These are phyloP conservation scores for Triticum urartu DNA, from an alignment of 176 grass and related monocot species.

Conservation along the genomic window DNA sequence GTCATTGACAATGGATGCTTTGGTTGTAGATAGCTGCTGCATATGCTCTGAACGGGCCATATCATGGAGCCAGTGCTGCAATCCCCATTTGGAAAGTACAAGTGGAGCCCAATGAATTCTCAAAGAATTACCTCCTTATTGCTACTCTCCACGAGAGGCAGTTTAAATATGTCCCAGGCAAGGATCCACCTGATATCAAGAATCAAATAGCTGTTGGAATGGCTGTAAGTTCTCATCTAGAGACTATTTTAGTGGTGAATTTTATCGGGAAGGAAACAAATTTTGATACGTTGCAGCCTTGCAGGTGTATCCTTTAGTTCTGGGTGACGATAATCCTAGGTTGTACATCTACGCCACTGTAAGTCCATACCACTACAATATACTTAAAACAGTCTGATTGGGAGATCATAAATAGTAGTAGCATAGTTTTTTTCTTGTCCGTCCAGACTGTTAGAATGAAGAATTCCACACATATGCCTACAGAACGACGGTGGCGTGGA, in stretches of 20 bases:
- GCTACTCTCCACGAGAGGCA: neutral
- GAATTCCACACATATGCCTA: no score
- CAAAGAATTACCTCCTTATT: constrained; percentile 9
- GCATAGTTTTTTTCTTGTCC: no score
- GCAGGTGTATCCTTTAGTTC: neutral
- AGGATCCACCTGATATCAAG: neutral
- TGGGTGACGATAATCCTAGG: neutral
- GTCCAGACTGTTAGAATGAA: no score
- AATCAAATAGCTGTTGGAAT: constrained; percentile 12
- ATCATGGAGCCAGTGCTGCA: neutral
- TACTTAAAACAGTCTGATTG: no score
- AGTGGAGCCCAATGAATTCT: neutral
- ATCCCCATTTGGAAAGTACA: neutral
- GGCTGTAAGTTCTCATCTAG: neutral
- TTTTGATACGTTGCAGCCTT: neutral
- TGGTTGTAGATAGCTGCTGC: neutral
- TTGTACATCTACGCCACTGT: constrained; percentile 10
- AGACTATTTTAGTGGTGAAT: no score
- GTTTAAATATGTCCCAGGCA: neutral
- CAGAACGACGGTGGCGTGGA: no score
- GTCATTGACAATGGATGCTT: no score
- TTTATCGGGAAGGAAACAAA: no score
- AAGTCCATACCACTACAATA: neutral
- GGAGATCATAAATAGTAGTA: no score
- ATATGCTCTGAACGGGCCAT: neutral